Evolutionary conservation across 2,329 filamentous ascomycete genomes (phyloP), one percentile per base, ranked within the genome.

Genomic region (Monilinia laxa): DNA sequence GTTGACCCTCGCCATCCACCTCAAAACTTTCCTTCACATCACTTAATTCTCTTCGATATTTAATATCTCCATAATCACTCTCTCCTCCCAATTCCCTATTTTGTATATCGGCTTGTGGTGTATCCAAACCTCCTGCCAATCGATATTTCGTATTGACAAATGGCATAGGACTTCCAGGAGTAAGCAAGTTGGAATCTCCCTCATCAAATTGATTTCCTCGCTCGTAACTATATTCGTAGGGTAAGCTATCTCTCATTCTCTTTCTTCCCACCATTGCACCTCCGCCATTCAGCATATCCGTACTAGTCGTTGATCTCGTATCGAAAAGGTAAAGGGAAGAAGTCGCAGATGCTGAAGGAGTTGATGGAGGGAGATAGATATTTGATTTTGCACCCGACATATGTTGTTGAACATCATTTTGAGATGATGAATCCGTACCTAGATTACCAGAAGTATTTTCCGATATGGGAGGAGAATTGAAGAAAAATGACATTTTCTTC

Each of bases 121-220:
- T 81, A 67, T 84, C 82, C 73, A 82, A 76, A 1, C 82, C 83
- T 51, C 81, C 81, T 47, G 81, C 81, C 5, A 84, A 75, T 25
- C 76, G 75, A 74, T 85, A 85, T 69, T 77, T 78, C 58, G 83
- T 82, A 73, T 84, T 83, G 18, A 83, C 82, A 60, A 83, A 78
- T 3, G 79, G 79, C 38, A 77, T 75, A 20, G 81, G 81, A 65
- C 73, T 72, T 54, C 68, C 70, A 28, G 73, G 71, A 9, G 64
- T 59, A 38, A 62, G 47, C 20, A 57, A 42, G 35, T 60, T 49
- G 1, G 57, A 18, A 35, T 62, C 63, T 58, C 66, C 64, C 64
- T 73, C 67, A 35, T 71, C 67, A 11, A 49, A 49, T 60, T 60
- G 57, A 49, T 60, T 60, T 47, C 49, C 49, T 9, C 66, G 45